A percentile compares a stretch with the other conserved stretches of the same genome.
These are phyloP conservation scores for Lophium mytilinum DNA, from an alignment of 495 filamentous ascomycete species.

Conservation along the genomic window DNA sequence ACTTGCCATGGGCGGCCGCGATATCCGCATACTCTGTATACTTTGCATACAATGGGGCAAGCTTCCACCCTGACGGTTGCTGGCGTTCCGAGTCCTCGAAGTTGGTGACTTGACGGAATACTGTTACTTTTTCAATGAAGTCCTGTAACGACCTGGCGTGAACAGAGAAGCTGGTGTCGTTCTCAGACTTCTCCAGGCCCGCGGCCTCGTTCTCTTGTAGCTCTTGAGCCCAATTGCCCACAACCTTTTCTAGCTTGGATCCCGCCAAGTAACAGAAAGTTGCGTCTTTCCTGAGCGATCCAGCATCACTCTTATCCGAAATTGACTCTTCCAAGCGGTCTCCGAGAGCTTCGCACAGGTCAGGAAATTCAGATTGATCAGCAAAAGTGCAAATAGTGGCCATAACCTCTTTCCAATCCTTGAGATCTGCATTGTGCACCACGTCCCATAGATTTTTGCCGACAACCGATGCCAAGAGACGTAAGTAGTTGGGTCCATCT, in stretches of 20 bases:
- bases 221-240: conserved; percentile 86
- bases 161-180: conserved; percentile 79
- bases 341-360: conserved; percentile 92
- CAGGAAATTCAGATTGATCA: conserved; percentile 79
- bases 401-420: conserved; percentile 96
- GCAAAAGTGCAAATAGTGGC: conserved; percentile 92
- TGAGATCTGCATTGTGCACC: conserved; percentile 87
- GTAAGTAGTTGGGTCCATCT: conserved; percentile 81
- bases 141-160: conserved; percentile 82
- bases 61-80: conserved; percentile 75
- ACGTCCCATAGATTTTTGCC: conserved; percentile 98
- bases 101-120: conserved; percentile 90
- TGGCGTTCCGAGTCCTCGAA: conserved; percentile 72
- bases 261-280: conserved; percentile 93
- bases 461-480: conserved; percentile 82
- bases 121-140: conserved; percentile 96
- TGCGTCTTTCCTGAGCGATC: conserved; percentile 66
- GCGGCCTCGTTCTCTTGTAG: conserved; percentile 72
- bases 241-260: conserved; percentile 94
- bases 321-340: conserved; percentile 77
- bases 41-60: conserved; percentile 80
- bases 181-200: conserved; percentile 54
- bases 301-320: conserved; percentile 37
- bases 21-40: conserved; percentile 97
- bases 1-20: conserved; percentile 78